phyloP scores from a whole-genome alignment of 495 filamentous ascomycete species.

The Penicillium silybi region DNA sequence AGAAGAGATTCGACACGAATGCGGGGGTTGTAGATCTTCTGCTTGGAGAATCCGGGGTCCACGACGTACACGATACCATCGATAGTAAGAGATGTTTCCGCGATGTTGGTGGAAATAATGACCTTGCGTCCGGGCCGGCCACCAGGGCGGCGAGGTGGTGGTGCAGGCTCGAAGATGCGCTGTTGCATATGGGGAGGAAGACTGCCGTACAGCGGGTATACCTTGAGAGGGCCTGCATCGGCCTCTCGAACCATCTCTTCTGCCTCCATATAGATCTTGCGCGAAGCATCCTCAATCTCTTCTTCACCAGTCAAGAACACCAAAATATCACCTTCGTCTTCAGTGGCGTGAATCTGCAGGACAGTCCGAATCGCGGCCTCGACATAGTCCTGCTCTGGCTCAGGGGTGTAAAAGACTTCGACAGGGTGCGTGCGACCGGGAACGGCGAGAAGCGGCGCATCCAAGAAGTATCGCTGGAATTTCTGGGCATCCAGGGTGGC shows the following conservation, averaged over 20 bases:
- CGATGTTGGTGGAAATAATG: conserved; percentile 96
- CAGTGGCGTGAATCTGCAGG: conserved; percentile 89
- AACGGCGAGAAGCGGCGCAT: conserved; percentile 88
- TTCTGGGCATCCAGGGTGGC: conserved; percentile 96
- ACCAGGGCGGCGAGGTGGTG: conserved; percentile 63
- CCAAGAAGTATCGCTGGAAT: conserved; percentile 96
- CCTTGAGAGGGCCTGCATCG: conserved; percentile 82
- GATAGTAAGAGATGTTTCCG: conserved; percentile 95
- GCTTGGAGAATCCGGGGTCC: conserved; percentile 98
- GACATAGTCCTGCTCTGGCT: conserved; percentile 94
- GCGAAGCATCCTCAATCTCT: conserved; percentile 94
- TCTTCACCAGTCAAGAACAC: conserved; percentile 98
- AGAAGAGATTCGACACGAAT: conserved; percentile 94
- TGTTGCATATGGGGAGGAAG: conserved; percentile 91
- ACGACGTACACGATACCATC: conserved; percentile 99
- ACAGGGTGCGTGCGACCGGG: conserved; percentile 95
- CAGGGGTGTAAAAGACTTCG: conserved; percentile 97
- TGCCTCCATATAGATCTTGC: conserved; percentile 84
- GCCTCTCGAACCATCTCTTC: conserved; percentile 89
- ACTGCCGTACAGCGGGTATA: conserved; percentile 93
- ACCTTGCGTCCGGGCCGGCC: conserved; percentile 90
- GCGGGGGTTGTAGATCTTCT: conserved; percentile 98
- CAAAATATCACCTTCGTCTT: conserved; percentile 90
- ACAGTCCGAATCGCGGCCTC: conserved; percentile 93
- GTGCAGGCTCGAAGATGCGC: conserved; percentile 87